A percentile compares a stretch with the other conserved stretches of the same genome.
These are phyloP conservation scores for Kurtzmaniella quercitrusa DNA, from an alignment of 1,139 yeast genomes.

Conservation along the genomic window DNA sequence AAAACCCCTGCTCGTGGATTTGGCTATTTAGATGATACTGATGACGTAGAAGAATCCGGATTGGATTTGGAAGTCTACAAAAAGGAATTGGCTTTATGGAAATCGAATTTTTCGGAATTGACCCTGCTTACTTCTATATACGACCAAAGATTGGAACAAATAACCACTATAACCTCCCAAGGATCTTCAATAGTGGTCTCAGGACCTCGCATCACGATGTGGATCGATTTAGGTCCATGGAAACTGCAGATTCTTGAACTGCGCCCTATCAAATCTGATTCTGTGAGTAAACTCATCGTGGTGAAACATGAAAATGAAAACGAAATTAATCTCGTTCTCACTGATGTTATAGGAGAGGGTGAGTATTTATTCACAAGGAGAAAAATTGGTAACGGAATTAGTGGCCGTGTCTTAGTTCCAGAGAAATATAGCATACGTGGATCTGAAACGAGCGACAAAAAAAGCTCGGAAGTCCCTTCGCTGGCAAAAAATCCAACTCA, in stretches of 20 bases:
- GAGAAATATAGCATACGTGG: no score
- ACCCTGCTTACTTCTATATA: background rate
- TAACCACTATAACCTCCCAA: background rate
- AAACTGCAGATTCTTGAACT: background rate
- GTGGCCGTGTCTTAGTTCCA: no score
- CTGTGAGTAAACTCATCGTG: background rate
- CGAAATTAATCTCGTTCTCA: background rate
- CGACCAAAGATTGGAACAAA: background rate
- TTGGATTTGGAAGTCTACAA: constrained; percentile 2
- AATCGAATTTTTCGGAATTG: background rate
- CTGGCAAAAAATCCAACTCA: no score
- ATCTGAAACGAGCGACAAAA: no score
- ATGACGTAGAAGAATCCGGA: constrained; percentile 1
- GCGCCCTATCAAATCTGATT: background rate
- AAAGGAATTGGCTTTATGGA: constrained; percentile 1
- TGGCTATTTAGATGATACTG: constrained; percentile 29
- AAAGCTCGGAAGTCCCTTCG: no score
- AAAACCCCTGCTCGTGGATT: constrained; percentile 32
- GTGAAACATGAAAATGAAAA: background rate
- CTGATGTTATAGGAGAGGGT: background rate
- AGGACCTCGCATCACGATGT: background rate
- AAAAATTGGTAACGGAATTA: no score
- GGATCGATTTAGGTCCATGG: background rate
- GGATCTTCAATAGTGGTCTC: background rate
- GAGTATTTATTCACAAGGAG: background rate